A percentile compares a stretch with the other conserved stretches of the same genome.
Evolutionary conservation across 1,139 yeast species (phyloP).

Genomic region (Saccharomyces hybrid): DNA sequence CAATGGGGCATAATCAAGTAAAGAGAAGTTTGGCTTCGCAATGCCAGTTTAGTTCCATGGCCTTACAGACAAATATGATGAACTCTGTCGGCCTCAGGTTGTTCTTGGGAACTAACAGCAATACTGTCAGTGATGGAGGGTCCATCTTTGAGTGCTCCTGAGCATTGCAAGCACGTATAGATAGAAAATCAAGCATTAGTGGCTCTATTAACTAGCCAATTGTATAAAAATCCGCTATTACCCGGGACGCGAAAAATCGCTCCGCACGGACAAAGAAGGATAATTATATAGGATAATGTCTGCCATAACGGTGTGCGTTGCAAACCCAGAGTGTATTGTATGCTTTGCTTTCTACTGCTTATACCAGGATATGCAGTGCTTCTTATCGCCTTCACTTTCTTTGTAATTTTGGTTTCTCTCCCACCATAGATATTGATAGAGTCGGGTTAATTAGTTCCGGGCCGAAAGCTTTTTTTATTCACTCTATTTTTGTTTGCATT

Average conservation of each 20-base stretch:
- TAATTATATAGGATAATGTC: neutral
- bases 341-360: neutral
- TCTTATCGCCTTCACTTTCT: neutral
- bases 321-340: neutral
- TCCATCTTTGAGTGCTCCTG: neutral
- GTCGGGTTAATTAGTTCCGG: neutral
- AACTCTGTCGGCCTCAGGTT: conserved; percentile 17
- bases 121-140: neutral
- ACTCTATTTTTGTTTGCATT: neutral
- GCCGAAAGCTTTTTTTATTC: neutral
- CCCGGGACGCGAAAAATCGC: neutral
- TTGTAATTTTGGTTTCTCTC: neutral
- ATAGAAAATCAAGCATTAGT: neutral
- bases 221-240: neutral
- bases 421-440: neutral
- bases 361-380: neutral
- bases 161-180: neutral
- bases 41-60: conserved; percentile 2
- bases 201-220: neutral
- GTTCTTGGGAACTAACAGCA: conserved; percentile 15
- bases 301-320: neutral
- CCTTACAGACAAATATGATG: conserved; percentile 6
- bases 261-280: neutral
- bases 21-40: conserved; percentile 2
- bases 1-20: conserved; percentile 1